Percentiles rank a stretch among this genome's conserved stretches.
phyloP scores from a whole-genome alignment of 192 early-diverging fungal genomes.

The Coemansia sp. region DNA sequence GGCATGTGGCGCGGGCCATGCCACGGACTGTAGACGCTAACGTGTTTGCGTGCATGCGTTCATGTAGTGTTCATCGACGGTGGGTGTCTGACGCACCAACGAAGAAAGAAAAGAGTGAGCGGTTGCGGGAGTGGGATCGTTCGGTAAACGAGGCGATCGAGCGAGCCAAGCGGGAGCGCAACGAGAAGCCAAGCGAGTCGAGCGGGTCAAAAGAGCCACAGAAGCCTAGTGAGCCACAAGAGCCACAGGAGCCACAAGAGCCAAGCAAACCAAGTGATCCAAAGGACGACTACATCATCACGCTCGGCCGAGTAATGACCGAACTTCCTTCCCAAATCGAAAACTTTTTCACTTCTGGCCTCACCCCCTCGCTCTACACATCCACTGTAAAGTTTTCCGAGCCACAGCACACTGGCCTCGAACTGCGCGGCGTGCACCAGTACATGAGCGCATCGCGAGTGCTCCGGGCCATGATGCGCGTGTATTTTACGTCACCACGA shows the following conservation, averaged over 20 bases:
- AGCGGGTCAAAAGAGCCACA: background rate
- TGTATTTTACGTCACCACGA: slow-evolving; percentile 24
- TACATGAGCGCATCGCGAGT: slow-evolving; percentile 35
- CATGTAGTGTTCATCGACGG: background rate
- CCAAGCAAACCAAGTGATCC: background rate
- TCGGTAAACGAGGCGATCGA: slow-evolving; percentile 42
- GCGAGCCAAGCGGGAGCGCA: slow-evolving; percentile 33
- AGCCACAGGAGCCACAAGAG: background rate
- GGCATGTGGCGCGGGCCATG: background rate
- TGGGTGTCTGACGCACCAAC: background rate
- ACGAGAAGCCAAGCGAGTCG: slow-evolving; percentile 2
- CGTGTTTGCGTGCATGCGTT: background rate
- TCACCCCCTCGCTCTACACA: slow-evolving; percentile 15
- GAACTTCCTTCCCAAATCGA: slow-evolving; percentile 47
- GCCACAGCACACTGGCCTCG: slow-evolving; percentile 35
- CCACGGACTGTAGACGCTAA: background rate
- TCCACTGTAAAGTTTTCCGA: slow-evolving; percentile 30
- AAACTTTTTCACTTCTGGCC: slow-evolving; percentile 30
- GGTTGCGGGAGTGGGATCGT: slow-evolving; percentile 33
- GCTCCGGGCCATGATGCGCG: slow-evolving; percentile 33
- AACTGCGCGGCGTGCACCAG: slow-evolving; percentile 20
- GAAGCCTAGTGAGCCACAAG: background rate
- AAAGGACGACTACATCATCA: slow-evolving; percentile 24
- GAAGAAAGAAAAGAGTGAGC: background rate
- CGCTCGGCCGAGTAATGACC: slow-evolving; percentile 37